Evolutionary conservation across 352 stramenopile genomes (phyloP), one percentile per base, ranked within the genome.

Genomic region (Phytophthora fragariaefolia): DNA sequence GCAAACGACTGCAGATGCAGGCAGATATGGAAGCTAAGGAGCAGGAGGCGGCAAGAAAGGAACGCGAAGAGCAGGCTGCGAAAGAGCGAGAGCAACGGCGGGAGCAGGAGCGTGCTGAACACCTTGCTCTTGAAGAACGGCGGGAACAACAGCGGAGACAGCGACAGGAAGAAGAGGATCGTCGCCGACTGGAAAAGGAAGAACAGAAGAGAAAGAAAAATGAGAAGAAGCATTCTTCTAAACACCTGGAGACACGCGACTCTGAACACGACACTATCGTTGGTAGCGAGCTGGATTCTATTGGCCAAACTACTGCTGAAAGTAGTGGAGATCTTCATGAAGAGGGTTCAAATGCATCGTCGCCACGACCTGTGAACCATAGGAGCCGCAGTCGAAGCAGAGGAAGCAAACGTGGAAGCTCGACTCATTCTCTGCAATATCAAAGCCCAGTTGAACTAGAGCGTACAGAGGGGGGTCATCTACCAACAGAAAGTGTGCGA

Each of bases 1-100:
- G 69, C 2, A 79, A 84, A 50, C 58, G 58, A 10, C 34, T 66
- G 46, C 55, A 86, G 50, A 71, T 80, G 40, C 38, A 64, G 49
- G 64, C 57, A 13, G 70, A 87, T 7, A 63, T 48, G 22, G 52
- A 76, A 54, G 62, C 52, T 6, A 79, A 75, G 20, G 36, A 78
- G 43, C 58, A 67, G 17, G 63, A 76, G 43, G 63, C 46, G 20
- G 56, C 57, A 50, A 58, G 66, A 38, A 73, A 82, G 22, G 59
- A 73, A 26, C 45, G 52, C 17, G 53, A 69, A 42, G 43, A 73
- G 26, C 61, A 81, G 51, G 61, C 67, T 15, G 61, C 76, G 15
- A 52, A 57, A 34, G 59, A 78, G 49, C 58, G 47, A 49, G 66
- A 83, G 40, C 48, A 62, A 9, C 38, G 64, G 49, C 51, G 26